Conservation (phyloP, 805 yeast species). For the Kodamaea fukazawae region DNA sequence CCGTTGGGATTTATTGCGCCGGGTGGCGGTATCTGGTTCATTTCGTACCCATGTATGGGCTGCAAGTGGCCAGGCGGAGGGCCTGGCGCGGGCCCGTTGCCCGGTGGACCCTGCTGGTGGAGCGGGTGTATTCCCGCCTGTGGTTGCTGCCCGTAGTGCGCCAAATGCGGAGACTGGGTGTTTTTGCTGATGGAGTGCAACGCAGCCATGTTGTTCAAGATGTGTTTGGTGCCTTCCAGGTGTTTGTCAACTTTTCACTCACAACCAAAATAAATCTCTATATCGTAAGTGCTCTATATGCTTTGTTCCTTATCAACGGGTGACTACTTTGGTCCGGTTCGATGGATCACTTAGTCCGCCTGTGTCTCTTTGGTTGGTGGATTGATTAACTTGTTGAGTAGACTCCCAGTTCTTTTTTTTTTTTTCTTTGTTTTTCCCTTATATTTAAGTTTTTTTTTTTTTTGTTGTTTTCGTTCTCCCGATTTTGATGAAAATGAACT, state of each 20-base stretch:
- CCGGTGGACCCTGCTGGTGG: too few species aligned
- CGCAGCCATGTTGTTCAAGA: constrained; percentile 7
- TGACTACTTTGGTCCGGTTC: too few species aligned
- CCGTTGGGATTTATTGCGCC: constrained; percentile 3
- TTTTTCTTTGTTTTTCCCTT: constrained; percentile 3
- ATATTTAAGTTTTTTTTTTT: not conserved
- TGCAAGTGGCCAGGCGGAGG: constrained; percentile 1
- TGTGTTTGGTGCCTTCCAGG: not conserved
- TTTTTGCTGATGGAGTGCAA: constrained; percentile 9
- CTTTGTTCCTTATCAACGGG: too few species aligned
- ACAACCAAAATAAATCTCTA: too few species aligned
- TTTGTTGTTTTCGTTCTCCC: constrained; percentile 1
- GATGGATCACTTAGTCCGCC: too few species aligned
- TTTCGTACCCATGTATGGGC: constrained; percentile 8
- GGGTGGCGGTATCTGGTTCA: constrained; percentile 9
- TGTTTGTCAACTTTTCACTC: not conserved
- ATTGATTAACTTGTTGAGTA: not conserved
- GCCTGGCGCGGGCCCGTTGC: not conserved
- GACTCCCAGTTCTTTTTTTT: constrained; percentile 3
- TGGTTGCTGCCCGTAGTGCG: constrained; percentile 4
- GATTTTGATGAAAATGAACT: not conserved
- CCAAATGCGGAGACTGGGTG: constrained; percentile 8
- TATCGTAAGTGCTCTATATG: too few species aligned
- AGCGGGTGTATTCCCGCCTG: constrained; percentile 1
- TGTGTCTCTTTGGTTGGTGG: not conserved